Evolutionary conservation across 345 rosid species (phyloP).

Genomic region (Firmiana major): DNA sequence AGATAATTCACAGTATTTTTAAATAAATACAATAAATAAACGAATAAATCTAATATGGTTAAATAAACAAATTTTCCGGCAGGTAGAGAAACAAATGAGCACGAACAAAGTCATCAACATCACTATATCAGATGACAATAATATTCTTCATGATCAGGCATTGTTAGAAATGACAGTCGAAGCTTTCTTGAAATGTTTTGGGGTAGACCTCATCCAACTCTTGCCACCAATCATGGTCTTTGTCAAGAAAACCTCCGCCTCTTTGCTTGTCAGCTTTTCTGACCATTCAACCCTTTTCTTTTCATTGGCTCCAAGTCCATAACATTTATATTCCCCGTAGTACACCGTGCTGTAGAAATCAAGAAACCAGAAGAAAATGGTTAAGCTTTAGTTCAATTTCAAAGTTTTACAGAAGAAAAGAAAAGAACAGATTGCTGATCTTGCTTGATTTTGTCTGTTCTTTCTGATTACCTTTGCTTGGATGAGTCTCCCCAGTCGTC

Average conservation of each 20-base stretch:
- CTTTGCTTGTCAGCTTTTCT: neutral
- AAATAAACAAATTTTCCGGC: neutral
- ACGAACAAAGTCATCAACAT: neutral
- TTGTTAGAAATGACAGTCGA: conserved; percentile 2
- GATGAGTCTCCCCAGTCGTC: conserved; percentile 20
- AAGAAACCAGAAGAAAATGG: neutral
- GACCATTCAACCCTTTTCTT: conserved; percentile 15
- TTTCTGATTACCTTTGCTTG: conserved; percentile 8
- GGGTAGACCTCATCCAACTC: conserved; percentile 14
- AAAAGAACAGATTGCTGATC: neutral
- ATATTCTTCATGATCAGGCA: neutral
- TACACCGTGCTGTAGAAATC: conserved; percentile 9
- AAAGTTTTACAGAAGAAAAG: neutral
- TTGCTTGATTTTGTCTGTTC: neutral
- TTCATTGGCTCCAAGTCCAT: conserved; percentile 12
- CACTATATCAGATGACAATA: neutral
- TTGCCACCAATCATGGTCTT: conserved; percentile 17
- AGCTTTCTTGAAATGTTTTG: conserved; percentile 1
- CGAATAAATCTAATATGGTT: neutral
- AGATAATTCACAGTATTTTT: neutral
- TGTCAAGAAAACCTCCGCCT: conserved; percentile 13
- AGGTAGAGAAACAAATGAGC: neutral
- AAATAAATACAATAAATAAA: neutral
- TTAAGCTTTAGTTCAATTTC: neutral
- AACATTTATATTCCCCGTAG: conserved; percentile 6